phyloP scores from a whole-genome alignment of 2,329 filamentous ascomycete genomes.

The Didymella exigua region DNA sequence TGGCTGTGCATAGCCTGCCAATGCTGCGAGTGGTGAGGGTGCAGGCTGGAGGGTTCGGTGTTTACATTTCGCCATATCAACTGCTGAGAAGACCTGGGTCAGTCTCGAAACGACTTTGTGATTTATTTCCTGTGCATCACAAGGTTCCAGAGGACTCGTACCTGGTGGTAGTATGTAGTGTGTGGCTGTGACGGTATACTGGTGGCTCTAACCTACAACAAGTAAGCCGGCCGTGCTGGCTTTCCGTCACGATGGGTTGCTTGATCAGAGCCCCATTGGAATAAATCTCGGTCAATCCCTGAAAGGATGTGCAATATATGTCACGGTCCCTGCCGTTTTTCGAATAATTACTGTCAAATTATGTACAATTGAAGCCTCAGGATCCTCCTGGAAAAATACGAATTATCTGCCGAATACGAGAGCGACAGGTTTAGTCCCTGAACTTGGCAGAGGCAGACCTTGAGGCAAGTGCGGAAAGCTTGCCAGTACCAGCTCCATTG shows the following conservation, averaged over 20 bases:
- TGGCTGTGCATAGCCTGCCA: slow-evolving; percentile 43
- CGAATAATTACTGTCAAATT: not conserved
- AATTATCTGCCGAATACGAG: not conserved
- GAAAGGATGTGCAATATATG: not conserved
- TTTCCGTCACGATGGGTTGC: not conserved
- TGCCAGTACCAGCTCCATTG: slow-evolving; percentile 7
- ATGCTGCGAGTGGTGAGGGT: slow-evolving; percentile 43
- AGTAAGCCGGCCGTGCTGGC: not conserved
- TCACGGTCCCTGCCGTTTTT: no score
- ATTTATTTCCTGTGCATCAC: not conserved
- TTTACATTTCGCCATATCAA: not conserved
- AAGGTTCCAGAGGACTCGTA: not conserved
- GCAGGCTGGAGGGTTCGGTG: slow-evolving; percentile 19
- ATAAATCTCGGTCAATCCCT: not conserved
- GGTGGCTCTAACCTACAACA: not conserved
- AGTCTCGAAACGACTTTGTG: not conserved
- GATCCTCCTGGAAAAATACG: not conserved
- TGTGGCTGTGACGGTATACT: not conserved
- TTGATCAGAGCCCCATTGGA: not conserved
- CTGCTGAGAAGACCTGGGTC: not conserved
- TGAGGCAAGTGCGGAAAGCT: slow-evolving; percentile 14
- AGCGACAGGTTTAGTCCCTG: not conserved
- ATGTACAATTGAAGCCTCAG: not conserved
- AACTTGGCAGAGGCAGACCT: slow-evolving; percentile 10
- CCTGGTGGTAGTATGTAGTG: not conserved